Base-by-base conservation (phyloP, 139 green algal genomes). In the Trebouxia sp. region DNA sequence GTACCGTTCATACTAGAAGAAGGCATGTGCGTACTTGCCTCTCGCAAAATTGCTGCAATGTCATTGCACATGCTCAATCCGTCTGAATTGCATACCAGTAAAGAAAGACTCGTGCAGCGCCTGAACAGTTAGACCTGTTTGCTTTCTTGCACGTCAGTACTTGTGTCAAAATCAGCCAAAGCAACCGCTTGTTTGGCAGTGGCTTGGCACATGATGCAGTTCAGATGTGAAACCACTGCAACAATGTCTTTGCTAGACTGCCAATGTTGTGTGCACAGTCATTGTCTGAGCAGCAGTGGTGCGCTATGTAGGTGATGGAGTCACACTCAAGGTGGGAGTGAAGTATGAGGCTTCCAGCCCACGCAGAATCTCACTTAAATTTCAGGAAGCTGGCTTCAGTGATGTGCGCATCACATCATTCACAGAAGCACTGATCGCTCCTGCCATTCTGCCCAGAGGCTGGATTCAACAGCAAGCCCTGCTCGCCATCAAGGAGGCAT, bases 391-490 rank as follows among this genome's bases (percentile, higher is more conserved):
- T 1, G 76, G 81, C 14, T n/a, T 91, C 5, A 56, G 80, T 39
- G 62, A 87, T 38, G 69, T 90, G 26, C 28, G 15, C 15, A 82
- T 82, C 7, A 77, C 69, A n/a, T n/a, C 47, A 15, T 41, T 47
- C 0, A 48, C 84, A 55, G 83, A 90, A 32, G 79, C 83, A 70
- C 22, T 87, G 35, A 74, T 91, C 42, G 86, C 87, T 37, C 81
- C 82, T 1, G 80, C 87, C 15, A 26, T 89, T 17, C 69, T 91
- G 20, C 86, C 86, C 42, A 67, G 87, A 1, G 67, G 67, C 20
- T 89, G 75, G 70, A 83, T 88, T 65, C 83, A 84, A 32, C 83
- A 86, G 51, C 85, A 76, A 66, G 9, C 77, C 30, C 75, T 91
- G 41, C 65, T 88, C 17, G 79, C 81, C 5, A 37, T 91, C 1